Evolutionary conservation across 1,284 basidiomycete species (phyloP).

Genomic region (Trichosporon sp.): DNA sequence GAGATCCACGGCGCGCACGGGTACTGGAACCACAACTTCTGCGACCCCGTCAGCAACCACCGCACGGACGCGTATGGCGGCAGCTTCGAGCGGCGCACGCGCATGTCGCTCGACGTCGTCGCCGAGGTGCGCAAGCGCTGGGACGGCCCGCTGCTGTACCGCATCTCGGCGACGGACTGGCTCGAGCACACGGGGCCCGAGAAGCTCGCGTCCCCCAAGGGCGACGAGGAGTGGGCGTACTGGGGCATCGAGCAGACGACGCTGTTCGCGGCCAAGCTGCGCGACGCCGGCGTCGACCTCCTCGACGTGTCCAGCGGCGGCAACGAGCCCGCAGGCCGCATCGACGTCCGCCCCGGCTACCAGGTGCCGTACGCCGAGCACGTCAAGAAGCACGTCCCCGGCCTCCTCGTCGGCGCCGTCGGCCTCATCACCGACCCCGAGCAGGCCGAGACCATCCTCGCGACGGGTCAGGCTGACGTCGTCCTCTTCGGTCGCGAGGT

Average conservation of each 20-base stretch:
- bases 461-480: conserved; percentile 63
- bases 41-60: conserved; percentile 66
- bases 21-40: conserved; percentile 61
- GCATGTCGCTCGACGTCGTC: conserved; percentile 61
- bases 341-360: conserved; percentile 60
- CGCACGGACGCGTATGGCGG: conserved; percentile 72
- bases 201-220: conserved; percentile 55
- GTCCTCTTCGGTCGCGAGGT: conserved; percentile 63
- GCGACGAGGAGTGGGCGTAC: conserved; percentile 50
- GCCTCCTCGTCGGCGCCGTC: conserved; percentile 61
- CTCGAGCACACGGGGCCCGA: conserved; percentile 55
- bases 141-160: conserved; percentile 68
- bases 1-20: conserved; percentile 71
- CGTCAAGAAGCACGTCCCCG: conserved; percentile 61
- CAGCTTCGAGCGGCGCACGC: conserved; percentile 64
- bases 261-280: conserved; percentile 57
- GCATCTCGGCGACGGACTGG: conserved; percentile 73
- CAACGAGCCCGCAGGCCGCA: conserved; percentile 60
- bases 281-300: conserved; percentile 64
- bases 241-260: conserved; percentile 70
- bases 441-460: conserved; percentile 64
- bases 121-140: conserved; percentile 58
- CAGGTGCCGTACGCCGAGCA: conserved; percentile 67
- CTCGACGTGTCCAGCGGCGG: conserved; percentile 68
- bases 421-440: conserved; percentile 65